These are phyloP conservation scores for Ceratocystis variospora DNA, from an alignment of 2,329 filamentous ascomycete species.

Conservation along the genomic window DNA sequence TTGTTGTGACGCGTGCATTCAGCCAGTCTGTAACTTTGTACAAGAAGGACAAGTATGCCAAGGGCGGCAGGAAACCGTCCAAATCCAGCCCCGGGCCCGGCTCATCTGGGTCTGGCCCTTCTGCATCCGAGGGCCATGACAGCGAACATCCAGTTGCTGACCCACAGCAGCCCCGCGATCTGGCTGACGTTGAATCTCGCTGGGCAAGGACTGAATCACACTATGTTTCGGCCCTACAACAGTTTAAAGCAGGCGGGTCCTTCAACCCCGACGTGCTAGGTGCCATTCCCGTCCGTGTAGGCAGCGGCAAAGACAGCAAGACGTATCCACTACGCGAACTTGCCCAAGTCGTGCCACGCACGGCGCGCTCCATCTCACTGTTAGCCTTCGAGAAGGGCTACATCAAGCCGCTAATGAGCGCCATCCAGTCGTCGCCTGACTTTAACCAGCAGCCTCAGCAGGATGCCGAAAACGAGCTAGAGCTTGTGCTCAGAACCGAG, in stretches of 20 bases:
- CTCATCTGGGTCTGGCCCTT: constrained; percentile 20
- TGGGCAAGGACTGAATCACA: constrained; percentile 31
- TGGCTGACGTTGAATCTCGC: constrained; percentile 35
- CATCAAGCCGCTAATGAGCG: constrained; percentile 42
- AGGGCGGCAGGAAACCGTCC: constrained; percentile 19
- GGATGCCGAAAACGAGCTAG: constrained; percentile 44
- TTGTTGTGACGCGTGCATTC: constrained; percentile 23
- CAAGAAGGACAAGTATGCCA: constrained; percentile 27
- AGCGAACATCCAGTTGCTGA: constrained; percentile 25
- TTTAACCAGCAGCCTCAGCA: constrained; percentile 50
- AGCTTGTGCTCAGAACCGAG: constrained; percentile 42
- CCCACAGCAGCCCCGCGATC: constrained; percentile 35
- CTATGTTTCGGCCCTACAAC: constrained; percentile 30
- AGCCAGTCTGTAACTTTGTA: constrained; percentile 23
- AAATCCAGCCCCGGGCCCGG: constrained; percentile 19
- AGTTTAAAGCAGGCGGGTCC: constrained; percentile 34
- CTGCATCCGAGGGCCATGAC: constrained; percentile 21
- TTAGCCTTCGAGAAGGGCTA: constrained; percentile 32
- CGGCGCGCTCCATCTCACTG: constrained; percentile 30
- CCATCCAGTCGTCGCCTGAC: constrained; percentile 37
- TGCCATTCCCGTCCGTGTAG: constrained; percentile 29
- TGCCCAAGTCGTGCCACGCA: constrained; percentile 39
- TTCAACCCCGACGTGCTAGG: constrained; percentile 40
- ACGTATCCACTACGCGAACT: constrained; percentile 40
- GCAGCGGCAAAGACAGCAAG: constrained; percentile 22